Evolutionary conservation across 2,329 filamentous ascomycete species (phyloP).

Genomic region (Dactylonectria estremocensis): DNA sequence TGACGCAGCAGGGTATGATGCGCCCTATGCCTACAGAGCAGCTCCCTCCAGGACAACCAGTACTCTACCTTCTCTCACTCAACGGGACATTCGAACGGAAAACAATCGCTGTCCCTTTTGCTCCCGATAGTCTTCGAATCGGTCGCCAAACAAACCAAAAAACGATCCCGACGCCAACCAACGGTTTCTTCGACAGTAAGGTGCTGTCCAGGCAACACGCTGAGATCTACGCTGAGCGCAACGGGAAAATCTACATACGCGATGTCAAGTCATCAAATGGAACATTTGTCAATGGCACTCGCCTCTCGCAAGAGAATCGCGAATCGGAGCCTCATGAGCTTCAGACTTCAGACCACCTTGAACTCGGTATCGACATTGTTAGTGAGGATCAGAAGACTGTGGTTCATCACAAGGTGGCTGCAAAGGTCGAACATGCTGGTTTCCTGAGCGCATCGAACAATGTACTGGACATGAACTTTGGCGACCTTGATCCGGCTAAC

Average conservation of each 20-base stretch:
- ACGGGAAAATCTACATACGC: conserved; percentile 94
- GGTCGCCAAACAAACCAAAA: conserved; percentile 98
- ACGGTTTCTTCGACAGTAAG: conserved; percentile 98
- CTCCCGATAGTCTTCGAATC: conserved; percentile 94
- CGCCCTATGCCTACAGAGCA: conserved; percentile 77
- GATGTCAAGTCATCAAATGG: conserved; percentile 99
- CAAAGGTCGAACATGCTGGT: conserved; percentile 95
- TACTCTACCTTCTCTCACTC: conserved; percentile 89
- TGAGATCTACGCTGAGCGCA: conserved; percentile 89
- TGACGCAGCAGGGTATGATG: conserved; percentile 65
- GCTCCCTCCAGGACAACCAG: conserved; percentile 76
- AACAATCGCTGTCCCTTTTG: conserved; percentile 93
- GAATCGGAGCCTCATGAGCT: conserved; percentile 97
- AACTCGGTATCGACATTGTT: conserved; percentile 98
- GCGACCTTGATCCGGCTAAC: conserved; percentile 88
- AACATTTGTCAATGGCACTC: conserved; percentile 95
- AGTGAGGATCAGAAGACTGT: conserved; percentile 99
- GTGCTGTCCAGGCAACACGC: conserved; percentile 96
- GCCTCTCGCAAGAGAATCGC: conserved; percentile 92
- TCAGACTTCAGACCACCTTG: conserved; percentile 90
- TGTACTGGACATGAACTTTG: conserved; percentile 90
- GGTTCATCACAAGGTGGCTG: conserved; percentile 97
- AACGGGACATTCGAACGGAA: conserved; percentile 98
- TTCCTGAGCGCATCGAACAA: conserved; percentile 83
- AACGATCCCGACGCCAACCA: conserved; percentile 89